These are phyloP conservation scores for Aspergillus sp. DNA, from an alignment of 2,329 filamentous ascomycete species.

Conservation along the genomic window DNA sequence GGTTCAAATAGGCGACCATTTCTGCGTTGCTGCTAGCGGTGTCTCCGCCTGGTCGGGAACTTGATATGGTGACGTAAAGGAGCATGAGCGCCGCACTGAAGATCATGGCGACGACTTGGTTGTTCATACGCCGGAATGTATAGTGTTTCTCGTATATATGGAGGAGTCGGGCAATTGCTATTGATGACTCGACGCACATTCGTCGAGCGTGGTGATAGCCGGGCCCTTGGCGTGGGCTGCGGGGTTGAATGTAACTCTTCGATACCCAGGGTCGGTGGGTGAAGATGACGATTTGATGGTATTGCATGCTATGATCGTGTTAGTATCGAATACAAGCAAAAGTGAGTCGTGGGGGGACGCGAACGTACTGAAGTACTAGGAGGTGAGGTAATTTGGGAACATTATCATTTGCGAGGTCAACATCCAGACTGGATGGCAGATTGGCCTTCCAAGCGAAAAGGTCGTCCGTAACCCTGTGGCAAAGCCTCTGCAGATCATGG, in stretches of 20 bases:
- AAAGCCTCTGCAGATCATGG: slow-evolving; percentile 41
- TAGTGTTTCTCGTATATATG: slow-evolving; percentile 45
- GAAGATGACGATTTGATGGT: slow-evolving; percentile 39
- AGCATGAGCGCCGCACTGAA: slow-evolving; percentile 46
- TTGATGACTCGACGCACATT: slow-evolving; percentile 46
- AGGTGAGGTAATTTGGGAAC: slow-evolving; percentile 42
- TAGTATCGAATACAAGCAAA: background rate
- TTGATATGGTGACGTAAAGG: slow-evolving; percentile 38
- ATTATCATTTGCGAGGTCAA: slow-evolving; percentile 37
- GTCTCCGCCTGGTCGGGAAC: slow-evolving; percentile 28
- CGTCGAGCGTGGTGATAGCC: slow-evolving; percentile 46
- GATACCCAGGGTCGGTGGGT: slow-evolving; percentile 42
- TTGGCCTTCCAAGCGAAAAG: slow-evolving; percentile 47
- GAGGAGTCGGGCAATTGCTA: slow-evolving; percentile 41
- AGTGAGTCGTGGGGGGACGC: background rate
- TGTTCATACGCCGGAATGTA: slow-evolving; percentile 44
- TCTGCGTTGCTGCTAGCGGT: slow-evolving; percentile 28
- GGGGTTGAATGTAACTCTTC: slow-evolving; percentile 31
- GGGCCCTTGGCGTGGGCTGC: slow-evolving; percentile 40
- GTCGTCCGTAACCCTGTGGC: slow-evolving; percentile 39
- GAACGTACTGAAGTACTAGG: slow-evolving; percentile 43
- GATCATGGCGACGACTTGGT: slow-evolving; percentile 45
- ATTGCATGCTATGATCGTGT: slow-evolving; percentile 31
- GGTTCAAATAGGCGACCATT: slow-evolving; percentile 39
- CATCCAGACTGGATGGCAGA: slow-evolving; percentile 39